Conservation (phyloP, 176 grass and related monocot species). For the Cocos nucifera region DNA sequence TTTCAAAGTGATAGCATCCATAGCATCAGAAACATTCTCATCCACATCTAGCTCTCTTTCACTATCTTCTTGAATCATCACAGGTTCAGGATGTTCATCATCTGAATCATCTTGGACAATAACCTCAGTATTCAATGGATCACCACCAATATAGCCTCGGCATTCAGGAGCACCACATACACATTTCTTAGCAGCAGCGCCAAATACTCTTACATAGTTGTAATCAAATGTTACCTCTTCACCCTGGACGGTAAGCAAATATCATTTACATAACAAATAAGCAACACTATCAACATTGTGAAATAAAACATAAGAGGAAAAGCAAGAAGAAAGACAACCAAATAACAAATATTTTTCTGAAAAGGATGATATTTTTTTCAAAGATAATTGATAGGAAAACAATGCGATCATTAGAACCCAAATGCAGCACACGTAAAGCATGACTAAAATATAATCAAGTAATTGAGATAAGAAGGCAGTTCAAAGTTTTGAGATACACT, state of each 20-base stretch:
- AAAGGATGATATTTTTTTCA: too few relatives aligned
- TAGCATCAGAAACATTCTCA: conserved; percentile 22
- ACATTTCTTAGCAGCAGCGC: conserved; percentile 91
- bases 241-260: conserved; percentile 36
- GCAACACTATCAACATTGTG: too few relatives aligned
- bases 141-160: conserved; percentile 88
- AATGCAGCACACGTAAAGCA: too few relatives aligned
- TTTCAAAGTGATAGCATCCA: conserved; percentile 16
- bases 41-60: conserved; percentile 27
- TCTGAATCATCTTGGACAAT: conserved; percentile 40
- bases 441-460: too few relatives aligned
- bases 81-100: conserved; percentile 25
- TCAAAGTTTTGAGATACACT: too few relatives aligned
- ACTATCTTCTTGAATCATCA: conserved; percentile 25
- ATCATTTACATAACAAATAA: conserved; percentile 7
- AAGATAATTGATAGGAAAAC: too few relatives aligned
- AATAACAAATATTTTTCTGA: too few relatives aligned
- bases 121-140: conserved; percentile 46
- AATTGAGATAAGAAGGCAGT: too few relatives aligned
- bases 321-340: too few relatives aligned
- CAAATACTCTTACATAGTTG: conserved; percentile 87
- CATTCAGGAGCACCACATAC: conserved; percentile 68
- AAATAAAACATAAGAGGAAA: too few relatives aligned
- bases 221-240: conserved; percentile 99
- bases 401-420: too few relatives aligned